phyloP scores from a whole-genome alignment of 495 filamentous ascomycete species.

The Podospora comata region DNA sequence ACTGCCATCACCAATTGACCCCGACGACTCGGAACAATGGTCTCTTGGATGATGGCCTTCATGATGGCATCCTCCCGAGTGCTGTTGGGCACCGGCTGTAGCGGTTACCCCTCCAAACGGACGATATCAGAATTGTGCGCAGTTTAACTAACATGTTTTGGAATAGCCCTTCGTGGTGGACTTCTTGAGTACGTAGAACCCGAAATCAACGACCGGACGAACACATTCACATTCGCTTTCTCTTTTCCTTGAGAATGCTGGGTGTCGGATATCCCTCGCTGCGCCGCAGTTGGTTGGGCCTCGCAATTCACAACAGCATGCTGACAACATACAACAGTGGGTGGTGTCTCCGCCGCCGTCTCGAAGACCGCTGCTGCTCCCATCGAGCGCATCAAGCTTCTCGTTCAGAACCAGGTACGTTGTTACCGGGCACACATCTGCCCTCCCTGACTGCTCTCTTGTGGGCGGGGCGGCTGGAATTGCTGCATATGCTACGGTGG shows the following conservation, averaged over 20 bases:
- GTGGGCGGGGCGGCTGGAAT: not conserved
- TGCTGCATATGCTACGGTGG: not conserved
- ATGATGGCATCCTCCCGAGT: not conserved
- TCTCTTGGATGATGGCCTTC: constrained; percentile 2
- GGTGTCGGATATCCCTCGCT: constrained; percentile 48
- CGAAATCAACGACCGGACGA: not conserved
- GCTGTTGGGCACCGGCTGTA: not conserved
- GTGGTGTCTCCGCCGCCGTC: constrained; percentile 99
- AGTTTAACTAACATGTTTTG: constrained; percentile 25
- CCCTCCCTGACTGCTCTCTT: not conserved
- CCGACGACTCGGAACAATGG: constrained; percentile 9
- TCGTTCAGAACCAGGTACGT: constrained; percentile 99
- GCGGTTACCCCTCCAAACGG: not conserved
- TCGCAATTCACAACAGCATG: constrained; percentile 5
- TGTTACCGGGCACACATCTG: not conserved
- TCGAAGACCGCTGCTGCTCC: constrained; percentile 99
- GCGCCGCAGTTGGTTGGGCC: constrained; percentile 15
- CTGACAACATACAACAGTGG: constrained; percentile 63
- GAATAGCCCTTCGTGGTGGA: constrained; percentile 73
- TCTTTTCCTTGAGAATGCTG: constrained; percentile 14
- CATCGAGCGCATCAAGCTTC: constrained; percentile 99
- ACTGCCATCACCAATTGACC: constrained; percentile 33
- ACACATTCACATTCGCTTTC: not conserved
- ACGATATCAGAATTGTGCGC: constrained; percentile 2
- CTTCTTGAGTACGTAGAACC: constrained; percentile 86